These are phyloP conservation scores for Tricholoma saponaceum DNA, from an alignment of 768 basidiomycete species.

Conservation along the genomic window DNA sequence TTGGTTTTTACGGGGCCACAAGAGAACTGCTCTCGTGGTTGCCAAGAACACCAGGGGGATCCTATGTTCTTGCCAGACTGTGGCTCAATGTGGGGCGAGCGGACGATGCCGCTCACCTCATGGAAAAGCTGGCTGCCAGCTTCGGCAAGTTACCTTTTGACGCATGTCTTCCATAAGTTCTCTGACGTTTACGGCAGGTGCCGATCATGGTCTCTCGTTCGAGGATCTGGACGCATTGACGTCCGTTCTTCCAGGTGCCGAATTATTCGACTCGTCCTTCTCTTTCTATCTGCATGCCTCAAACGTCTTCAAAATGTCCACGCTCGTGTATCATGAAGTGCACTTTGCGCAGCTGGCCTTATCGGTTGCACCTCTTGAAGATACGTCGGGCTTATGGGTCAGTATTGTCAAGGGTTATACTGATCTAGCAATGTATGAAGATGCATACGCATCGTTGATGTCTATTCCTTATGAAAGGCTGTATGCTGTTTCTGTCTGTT, in stretches of 20 bases:
- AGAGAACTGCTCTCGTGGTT: constrained; percentile 71
- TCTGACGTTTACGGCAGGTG: constrained; percentile 28
- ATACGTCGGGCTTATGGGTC: constrained; percentile 73
- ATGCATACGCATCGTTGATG: constrained; percentile 81
- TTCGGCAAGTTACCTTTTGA: constrained; percentile 53
- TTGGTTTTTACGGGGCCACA: constrained; percentile 60
- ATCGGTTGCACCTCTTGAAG: constrained; percentile 54
- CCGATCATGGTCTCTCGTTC: constrained; percentile 43
- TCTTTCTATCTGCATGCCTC: constrained; percentile 77
- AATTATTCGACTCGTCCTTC: constrained; percentile 56
- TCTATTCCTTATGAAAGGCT: constrained; percentile 70
- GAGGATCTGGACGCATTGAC: constrained; percentile 66
- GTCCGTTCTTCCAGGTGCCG: constrained; percentile 54
- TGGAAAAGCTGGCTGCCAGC: constrained; percentile 72
- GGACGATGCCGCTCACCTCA: constrained; percentile 66
- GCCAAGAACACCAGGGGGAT: constrained; percentile 71
- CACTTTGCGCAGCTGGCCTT: constrained; percentile 78
- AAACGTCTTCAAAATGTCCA: constrained; percentile 63
- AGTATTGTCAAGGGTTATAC: constrained; percentile 72
- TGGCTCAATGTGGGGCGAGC: constrained; percentile 61
- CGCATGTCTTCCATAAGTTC: constrained; percentile 6
- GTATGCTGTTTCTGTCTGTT: constrained; percentile 47
- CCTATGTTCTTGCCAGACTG: constrained; percentile 68
- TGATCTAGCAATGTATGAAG: constrained; percentile 73
- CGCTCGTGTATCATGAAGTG: constrained; percentile 57